phyloP scores from a whole-genome alignment of 169 alveolate genomes.

The Eimeria acervulina region DNA sequence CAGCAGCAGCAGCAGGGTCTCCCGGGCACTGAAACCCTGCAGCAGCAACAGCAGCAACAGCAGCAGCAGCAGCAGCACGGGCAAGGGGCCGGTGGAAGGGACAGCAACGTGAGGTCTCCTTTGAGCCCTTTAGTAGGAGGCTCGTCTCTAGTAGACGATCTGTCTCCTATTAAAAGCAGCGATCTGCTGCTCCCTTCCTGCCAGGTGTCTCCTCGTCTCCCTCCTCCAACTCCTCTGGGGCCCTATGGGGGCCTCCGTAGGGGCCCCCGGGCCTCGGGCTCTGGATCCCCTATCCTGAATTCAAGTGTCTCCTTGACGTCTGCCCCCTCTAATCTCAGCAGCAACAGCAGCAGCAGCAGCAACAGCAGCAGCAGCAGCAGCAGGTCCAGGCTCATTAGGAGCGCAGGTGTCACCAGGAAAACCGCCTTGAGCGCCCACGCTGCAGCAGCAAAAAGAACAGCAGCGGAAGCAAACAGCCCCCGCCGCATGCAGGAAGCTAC shows the following conservation, averaged over 20 bases:
- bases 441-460: not conserved
- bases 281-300: not conserved
- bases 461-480: not conserved
- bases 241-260: slow-evolving; percentile 12
- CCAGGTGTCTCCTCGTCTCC: not conserved
- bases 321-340: not conserved
- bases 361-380: not conserved
- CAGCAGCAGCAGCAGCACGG: slow-evolving; percentile 49
- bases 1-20: not conserved
- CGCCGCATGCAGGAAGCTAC: not conserved
- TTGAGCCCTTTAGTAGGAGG: not conserved
- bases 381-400: not conserved
- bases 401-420: not conserved
- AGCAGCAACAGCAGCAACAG: slow-evolving; percentile 27
- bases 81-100: not conserved
- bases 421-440: too few species aligned
- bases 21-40: too few species aligned
- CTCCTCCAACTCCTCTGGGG: slow-evolving; percentile 46
- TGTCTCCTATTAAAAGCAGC: not conserved
- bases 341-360: slow-evolving; percentile 56
- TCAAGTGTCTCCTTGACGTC: not conserved
- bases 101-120: not conserved
- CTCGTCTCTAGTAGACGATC: not conserved
- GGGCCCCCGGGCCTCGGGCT: slow-evolving; percentile 13
- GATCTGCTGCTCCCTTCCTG: too few species aligned